Base-by-base conservation (phyloP, 179 eudicot genomes). In the Vitellaria paradoxa region DNA sequence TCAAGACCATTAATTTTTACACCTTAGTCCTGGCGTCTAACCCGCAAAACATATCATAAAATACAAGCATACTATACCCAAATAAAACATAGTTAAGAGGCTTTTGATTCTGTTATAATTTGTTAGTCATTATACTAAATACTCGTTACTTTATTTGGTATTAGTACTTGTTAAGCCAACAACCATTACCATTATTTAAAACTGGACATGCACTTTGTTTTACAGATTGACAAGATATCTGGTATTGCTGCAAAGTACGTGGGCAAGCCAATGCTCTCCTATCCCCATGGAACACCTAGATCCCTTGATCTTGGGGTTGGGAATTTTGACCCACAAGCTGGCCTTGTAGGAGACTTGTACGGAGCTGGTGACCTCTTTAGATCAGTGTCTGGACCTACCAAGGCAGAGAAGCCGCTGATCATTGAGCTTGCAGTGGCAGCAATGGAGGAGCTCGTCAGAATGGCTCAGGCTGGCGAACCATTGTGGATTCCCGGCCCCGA, bases 401-500 rank as follows among this genome's bases (percentile, higher is more conserved):
- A 93, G 62, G 96, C 96, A 0, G 97, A 96, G 77, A 96, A 91
- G 83, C 99, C 98, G 0, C 76, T 96, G 85, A 90, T 96, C 76
- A 89, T 96, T 24, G 99, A 96, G 89, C 93, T 96, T 0, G 99
- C 99, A 0, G 98, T 96, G 52, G 96, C 98, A 42, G 99, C 99
- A 46, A 96, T 96, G 96, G 99, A 96, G 59, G 99, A 96, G 65
- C 87, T 96, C 7, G 78, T 91, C 56, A 83, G 92, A 82, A 89
- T 96, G 94, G 97, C 96, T 9, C 99, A 96, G 73, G 75, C 89
- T 45, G 89, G 87, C 0, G 96, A 96, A n/a, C 98, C 99, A 21
- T 56, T 96, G 56, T 96, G 99, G 99, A 73, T 86, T 9, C 84
- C 83, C 9, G 82, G 84, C 73, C 78, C 84, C 7, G 89, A 89